Base-by-base conservation (phyloP, 371 early-diverging fungal species). In the Mucor mucedo region DNA sequence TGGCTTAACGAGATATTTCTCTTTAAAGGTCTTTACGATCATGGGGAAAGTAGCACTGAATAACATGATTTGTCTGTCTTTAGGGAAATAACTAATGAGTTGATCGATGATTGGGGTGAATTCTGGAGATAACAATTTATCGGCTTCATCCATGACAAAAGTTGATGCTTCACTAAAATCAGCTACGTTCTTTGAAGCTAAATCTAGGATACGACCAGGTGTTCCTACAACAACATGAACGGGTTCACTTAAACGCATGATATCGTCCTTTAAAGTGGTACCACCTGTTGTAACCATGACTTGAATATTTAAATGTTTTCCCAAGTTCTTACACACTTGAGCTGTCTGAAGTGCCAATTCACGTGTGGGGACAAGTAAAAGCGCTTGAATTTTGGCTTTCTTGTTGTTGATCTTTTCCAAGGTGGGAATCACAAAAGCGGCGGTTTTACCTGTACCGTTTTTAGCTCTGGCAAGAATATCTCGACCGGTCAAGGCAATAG, bases 21-120 rank as follows among this genome's bases (percentile, higher is more conserved):
- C 97, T 75, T 95, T 95, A 83, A 98, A 99, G 47, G 79, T 78
- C 79, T 98, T 95, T 40, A 98, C 98, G 55, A 94, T 88, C 68
- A 95, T 83, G 1, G 99, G 99, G 83, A 99, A 99, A n/a, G 99
- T 99, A 30, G 99, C 99, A 64, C 94, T 93, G 76, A 90, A 99
- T 58, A 99, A 79, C 84, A 97, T 87, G 65, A 98, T 97, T 78
- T 99, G 98, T 60, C 94, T 91, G 45, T 91, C 81, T 38, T 84
- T 79, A 14, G 94, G 92, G 71, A 95, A 89, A 72, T 87, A 89
- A 5, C 85, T 77, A 44, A 98, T 87, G 60, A 99, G 76, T 72
- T 96, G 91, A 77, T 97, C 96, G 57, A 98, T 91, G 56, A 95
- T 89, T 11, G 97, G 97, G 44, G 93, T 91, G 76, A 97, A 98